These are phyloP conservation scores for Arthrobotrys musiformis DNA, from an alignment of 2,329 filamentous ascomycete genomes.

Conservation along the genomic window DNA sequence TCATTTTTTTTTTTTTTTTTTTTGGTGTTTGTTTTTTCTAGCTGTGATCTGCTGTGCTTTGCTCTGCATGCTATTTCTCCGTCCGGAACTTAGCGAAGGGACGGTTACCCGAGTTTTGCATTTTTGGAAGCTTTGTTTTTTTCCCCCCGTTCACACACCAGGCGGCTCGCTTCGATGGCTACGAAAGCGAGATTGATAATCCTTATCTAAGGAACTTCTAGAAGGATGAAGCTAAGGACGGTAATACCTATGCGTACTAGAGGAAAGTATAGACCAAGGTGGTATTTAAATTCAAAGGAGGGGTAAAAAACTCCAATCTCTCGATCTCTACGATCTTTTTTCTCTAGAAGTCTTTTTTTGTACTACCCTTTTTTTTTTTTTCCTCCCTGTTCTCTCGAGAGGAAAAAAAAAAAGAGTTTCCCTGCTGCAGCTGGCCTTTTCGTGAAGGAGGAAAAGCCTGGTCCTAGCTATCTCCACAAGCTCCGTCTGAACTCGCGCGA, in stretches of 20 bases:
- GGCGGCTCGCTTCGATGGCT: slow-evolving; percentile 5
- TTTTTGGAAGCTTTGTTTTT: not conserved
- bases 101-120: slow-evolving; percentile 13
- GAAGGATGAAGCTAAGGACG: not conserved
- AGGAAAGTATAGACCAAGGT: slow-evolving; percentile 20
- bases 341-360: too few species aligned
- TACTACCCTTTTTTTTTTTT: not conserved
- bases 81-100: slow-evolving; percentile 18
- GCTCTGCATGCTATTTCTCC: not conserved
- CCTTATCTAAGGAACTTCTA: slow-evolving; percentile 35
- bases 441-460: not conserved
- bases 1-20: not conserved
- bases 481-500: slow-evolving; percentile 2
- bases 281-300: slow-evolving; percentile 8
- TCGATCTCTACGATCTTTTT: not conserved
- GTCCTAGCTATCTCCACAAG: not conserved
- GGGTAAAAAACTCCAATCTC: slow-evolving; percentile 2
- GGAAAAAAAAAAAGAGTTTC: not conserved
- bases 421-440: not conserved
- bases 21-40: not conserved
- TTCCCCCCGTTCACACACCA: not conserved
- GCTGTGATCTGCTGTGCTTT: not conserved
- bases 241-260: not conserved
- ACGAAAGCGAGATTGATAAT: slow-evolving; percentile 31
- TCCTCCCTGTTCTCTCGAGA: too few species aligned